Base-by-base conservation (phyloP, 129 eudicot genomes). In the Pseudognaphalium luteoalbum region DNA sequence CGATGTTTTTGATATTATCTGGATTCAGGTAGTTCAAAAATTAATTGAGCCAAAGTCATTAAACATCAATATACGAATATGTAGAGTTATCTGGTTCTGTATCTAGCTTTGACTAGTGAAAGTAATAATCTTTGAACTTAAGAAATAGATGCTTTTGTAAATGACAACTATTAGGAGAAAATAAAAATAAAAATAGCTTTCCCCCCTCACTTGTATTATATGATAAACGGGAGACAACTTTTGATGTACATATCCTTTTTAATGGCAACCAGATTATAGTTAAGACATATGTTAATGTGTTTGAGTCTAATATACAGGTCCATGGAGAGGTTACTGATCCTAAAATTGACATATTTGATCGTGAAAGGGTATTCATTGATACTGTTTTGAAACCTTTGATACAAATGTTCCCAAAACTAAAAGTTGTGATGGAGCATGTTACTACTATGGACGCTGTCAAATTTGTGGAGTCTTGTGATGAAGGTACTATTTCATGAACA, bases 361-460 rank as follows among this genome's bases (percentile, higher is more conserved):
- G 99, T 62, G 99, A 95, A 81, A 91, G 86, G 81, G 92, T 87
- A 21, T 95, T 83, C 64, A 89, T 95, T 75, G 99, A 91, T 50
- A 85, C 90, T 34, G 80, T 95, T 70, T 79, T 95, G 35, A 86
- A 82, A 76, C 99, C 99, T 25, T 82, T 95, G 61, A 77, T 88
- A 25, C 85, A 83, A 25, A 95, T 78, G 74, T 78, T 95, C 66
- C 99, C 99, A 21, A 86, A 67, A 28, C 72, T 95, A 29, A 95
- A 95, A 78, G 85, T 95, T 78, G 99, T 95, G 52, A 95, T 95
- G 99, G 99, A 95, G 86, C 99, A 95, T 84, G 81, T 95, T 66
- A 95, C 99, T 34, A 95, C 97, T 11, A 85, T 78, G 85, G 97
- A 95, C 68, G 99, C 97, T 58, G 92, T 87, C 61, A 83, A 79